Base-by-base conservation (phyloP, 352 stramenopile species). In the Globisporangium alternatum region DNA sequence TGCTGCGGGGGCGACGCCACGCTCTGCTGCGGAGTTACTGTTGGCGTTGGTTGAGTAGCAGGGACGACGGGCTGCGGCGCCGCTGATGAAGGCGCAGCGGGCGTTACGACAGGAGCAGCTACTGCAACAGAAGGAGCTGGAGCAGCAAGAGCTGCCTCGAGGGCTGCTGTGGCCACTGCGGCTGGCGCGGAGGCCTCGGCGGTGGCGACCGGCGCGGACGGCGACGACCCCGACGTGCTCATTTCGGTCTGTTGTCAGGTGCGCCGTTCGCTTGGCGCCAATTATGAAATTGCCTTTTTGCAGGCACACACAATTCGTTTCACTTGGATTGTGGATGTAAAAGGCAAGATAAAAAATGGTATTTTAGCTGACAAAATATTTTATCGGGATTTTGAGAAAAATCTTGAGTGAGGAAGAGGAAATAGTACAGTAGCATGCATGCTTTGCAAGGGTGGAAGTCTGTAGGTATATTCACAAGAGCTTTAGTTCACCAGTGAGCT, bases 1-100 rank as follows among this genome's bases (percentile, higher is more conserved):
- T 60, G 52, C 19, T 54, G 52, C 41, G 52, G 41, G 12, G 52
- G 61, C 10, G 61, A 52, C 21, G 61, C 28, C 25, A 37, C 56
- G 48, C 33, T 33, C 17, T 56, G 51, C 19, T 21, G 15, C 33
- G 25, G 5, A 43, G 41, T 21, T 66, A 51, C 52, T 60, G 51
- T 22, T 53, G 52, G 9, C 5, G 41, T 2, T 47, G 12, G 37
- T 19, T 44, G 37, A 44, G 13, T 12, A 44, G 37, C 37, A 44
- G 37, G 37, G 37, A 22, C 41, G 41, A 15, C 37, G 37, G 37
- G 12, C 37, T 9, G 4, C 8, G 51, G 51, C 25, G 30, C 51
- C 28, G 51, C 51, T 41, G 51, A 17, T 9, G 25, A 30, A 39
- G 49, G 49, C 25, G 15, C 15, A 9, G 15, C 17, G 13, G 12